These are phyloP conservation scores for Sclerotinia glacialis DNA, from an alignment of 2,329 filamentous ascomycete species.

Conservation along the genomic window DNA sequence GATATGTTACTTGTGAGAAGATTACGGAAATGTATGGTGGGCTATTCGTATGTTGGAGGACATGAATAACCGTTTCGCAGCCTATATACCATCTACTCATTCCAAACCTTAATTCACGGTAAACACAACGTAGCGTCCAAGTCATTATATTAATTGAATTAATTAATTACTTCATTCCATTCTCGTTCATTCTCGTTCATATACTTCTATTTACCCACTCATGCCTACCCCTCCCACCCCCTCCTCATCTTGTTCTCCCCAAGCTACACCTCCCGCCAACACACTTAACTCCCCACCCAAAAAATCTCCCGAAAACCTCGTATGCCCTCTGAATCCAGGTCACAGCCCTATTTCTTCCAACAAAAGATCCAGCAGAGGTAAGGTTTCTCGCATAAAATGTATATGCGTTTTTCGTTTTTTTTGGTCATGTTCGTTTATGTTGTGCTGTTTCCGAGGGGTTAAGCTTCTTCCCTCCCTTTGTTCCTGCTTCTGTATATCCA, in stretches of 20 bases:
- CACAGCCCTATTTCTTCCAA: slow-evolving; percentile 9
- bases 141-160: neutral
- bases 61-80: too few species aligned
- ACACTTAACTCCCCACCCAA: neutral
- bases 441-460: neutral
- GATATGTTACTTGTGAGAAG: too few species aligned
- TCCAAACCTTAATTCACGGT: neutral
- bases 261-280: neutral
- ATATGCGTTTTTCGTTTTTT: neutral
- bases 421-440: neutral
- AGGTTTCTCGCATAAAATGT: slow-evolving; percentile 3
- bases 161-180: neutral
- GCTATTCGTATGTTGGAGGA: too few species aligned
- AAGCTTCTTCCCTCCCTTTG: neutral
- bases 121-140: neutral
- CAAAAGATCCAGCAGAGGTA: slow-evolving; percentile 7
- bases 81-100: too few species aligned
- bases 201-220: neutral
- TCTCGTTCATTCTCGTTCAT: neutral
- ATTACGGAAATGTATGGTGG: too few species aligned
- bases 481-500: neutral
- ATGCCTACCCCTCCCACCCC: neutral
- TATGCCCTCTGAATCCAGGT: slow-evolving; percentile 11
- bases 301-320: neutral
- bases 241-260: too few species aligned